phyloP scores from a whole-genome alignment of 2,329 filamentous ascomycete genomes.

The Penicillium rolfsii region DNA sequence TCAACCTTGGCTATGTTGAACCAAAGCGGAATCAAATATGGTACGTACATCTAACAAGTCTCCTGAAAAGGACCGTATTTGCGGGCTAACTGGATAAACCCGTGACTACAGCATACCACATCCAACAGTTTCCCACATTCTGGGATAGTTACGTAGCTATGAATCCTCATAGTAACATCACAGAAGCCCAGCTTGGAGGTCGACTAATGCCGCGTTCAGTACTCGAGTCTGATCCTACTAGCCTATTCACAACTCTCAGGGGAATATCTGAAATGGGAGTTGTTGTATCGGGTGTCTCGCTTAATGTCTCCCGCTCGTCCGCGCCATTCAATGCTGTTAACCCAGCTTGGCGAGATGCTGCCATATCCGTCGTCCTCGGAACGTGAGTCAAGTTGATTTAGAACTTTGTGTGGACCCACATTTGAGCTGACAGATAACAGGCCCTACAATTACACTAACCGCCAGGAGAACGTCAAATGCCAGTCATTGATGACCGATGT shows the following conservation, averaged over 20 bases:
- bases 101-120: constrained; percentile 11
- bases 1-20: constrained; percentile 6
- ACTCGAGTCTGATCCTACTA: constrained; percentile 8
- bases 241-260: constrained; percentile 7
- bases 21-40: constrained; percentile 7
- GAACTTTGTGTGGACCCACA: rapidly evolving
- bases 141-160: constrained; percentile 81
- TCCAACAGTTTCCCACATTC: constrained; percentile 21
- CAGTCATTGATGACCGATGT: constrained; percentile 14
- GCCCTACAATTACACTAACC: constrained; percentile 12
- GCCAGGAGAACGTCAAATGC: not conserved
- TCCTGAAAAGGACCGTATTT: not conserved
- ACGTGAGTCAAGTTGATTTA: not conserved
- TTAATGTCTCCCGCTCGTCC: constrained; percentile 15
- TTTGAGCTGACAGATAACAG: constrained; percentile 1
- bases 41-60: constrained; percentile 4
- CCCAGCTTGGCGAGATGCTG: constrained; percentile 18
- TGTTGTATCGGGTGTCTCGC: constrained; percentile 18
- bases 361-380: constrained; percentile 14
- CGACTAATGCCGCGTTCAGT: constrained; percentile 24
- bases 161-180: constrained; percentile 47
- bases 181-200: constrained; percentile 23
- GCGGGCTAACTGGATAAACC: not conserved
- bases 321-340: constrained; percentile 19
- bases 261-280: constrained; percentile 10